These are phyloP conservation scores for Kluyveromyces wickerhamii DNA, from an alignment of 805 yeast species.

Conservation along the genomic window DNA sequence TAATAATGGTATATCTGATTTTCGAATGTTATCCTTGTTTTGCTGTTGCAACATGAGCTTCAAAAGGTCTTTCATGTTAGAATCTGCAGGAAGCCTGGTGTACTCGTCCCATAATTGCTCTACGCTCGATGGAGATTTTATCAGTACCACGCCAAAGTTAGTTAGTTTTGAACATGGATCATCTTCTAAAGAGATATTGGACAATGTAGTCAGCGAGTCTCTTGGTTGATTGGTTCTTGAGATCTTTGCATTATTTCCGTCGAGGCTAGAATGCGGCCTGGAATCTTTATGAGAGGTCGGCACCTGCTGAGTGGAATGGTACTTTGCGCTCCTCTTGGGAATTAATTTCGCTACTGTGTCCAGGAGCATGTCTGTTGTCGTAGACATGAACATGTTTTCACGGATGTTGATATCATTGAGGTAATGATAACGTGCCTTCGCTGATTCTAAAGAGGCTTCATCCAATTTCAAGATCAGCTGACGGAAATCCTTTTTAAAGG, in stretches of 20 bases:
- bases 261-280: too few relatives aligned
- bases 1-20: conserved; percentile 11
- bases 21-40: conserved; percentile 2
- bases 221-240: too few relatives aligned
- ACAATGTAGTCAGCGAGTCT: neutral
- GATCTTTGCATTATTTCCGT: too few relatives aligned
- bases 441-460: conserved; percentile 9
- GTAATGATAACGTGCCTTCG: neutral
- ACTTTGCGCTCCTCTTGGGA: neutral
- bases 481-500: conserved; percentile 14
- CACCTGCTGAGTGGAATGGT: too few relatives aligned
- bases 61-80: conserved; percentile 20
- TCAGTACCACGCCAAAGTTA: conserved; percentile 23
- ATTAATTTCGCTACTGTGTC: neutral
- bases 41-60: conserved; percentile 15
- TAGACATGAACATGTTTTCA: conserved; percentile 4
- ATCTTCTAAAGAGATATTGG: conserved; percentile 2
- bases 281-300: too few relatives aligned
- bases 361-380: neutral
- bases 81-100: conserved; percentile 21
- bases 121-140: conserved; percentile 24
- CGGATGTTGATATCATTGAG: neutral
- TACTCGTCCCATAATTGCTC: conserved; percentile 27
- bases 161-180: conserved; percentile 21
- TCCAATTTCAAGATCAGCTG: conserved; percentile 15